A percentile compares a stretch with the other conserved stretches of the same genome.
Evolutionary conservation across 768 basidiomycete species (phyloP).

Genomic region (Leccinum broughii): DNA sequence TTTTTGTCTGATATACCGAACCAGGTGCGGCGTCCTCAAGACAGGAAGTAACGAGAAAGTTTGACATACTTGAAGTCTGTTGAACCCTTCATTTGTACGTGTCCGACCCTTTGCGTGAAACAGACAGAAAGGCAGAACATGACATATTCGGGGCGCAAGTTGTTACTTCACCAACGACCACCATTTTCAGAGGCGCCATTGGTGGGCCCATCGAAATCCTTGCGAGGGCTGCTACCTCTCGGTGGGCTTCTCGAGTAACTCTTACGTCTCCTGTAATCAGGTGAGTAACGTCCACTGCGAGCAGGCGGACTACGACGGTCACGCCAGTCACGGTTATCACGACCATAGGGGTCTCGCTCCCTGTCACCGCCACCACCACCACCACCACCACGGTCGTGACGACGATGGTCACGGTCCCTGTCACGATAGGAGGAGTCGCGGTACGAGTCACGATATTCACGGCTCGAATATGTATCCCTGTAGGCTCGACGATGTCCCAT

Average conservation of each 20-base stretch:
- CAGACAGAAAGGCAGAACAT: conserved; percentile 30
- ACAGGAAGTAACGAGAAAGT: conserved; percentile 50
- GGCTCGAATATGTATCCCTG: conserved; percentile 46
- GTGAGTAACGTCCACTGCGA: conserved; percentile 68
- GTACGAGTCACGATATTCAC: conserved; percentile 48
- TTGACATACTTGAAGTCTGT: conserved; percentile 48
- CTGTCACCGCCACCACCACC: conserved; percentile 29
- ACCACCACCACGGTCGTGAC: conserved; percentile 26
- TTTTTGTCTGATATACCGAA: conserved; percentile 54
- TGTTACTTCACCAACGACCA: conserved; percentile 60
- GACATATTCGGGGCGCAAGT: conserved; percentile 19
- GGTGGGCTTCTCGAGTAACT: conserved; percentile 83
- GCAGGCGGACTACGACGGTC: conserved; percentile 78
- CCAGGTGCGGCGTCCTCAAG: conserved; percentile 48
- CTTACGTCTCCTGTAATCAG: conserved; percentile 71
- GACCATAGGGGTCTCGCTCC: conserved; percentile 65
- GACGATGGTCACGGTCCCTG: conserved; percentile 44
- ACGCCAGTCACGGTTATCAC: conserved; percentile 74
- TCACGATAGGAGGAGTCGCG: conserved; percentile 45
- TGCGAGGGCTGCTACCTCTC: conserved; percentile 60
- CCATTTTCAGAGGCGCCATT: conserved; percentile 41
- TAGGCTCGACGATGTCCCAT: conserved; percentile 82
- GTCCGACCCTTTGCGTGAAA: conserved; percentile 43
- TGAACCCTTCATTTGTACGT: conserved; percentile 44
- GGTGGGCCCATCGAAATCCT: conserved; percentile 49